Base-by-base conservation (phyloP, 2,329 filamentous ascomycete genomes). In the Xylaria sp. region DNA sequence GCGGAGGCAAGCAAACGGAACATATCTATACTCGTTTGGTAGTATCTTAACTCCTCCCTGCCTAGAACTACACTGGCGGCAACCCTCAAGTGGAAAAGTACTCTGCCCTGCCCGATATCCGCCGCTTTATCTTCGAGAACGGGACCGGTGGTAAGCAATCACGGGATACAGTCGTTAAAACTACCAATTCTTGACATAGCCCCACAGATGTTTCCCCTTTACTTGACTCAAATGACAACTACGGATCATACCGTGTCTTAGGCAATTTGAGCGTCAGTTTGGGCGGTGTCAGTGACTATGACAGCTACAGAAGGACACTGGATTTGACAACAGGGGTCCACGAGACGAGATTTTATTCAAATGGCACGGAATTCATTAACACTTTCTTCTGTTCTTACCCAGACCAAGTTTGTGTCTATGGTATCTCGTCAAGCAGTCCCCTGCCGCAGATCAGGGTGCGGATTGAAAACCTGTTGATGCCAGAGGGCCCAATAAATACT, bases 41-140 rank as follows among this genome's bases (percentile, higher is more conserved):
- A 49, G 18, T 9, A 19, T 45, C n/a, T 38, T 44, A 24, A 44
- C 20, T 29, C 9, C 17, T n/a, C 11, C 8, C 9, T 18, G 13
- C 11, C 8, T 44, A 74, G 68, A 71, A 68, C 50, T 81, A 81
- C 59, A 72, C 66, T 0, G 78, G 79, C 16, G 78, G 78, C 1
- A 81, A 81, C 40, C 78, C 78, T 16, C 56, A 56, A 1, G 59
- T 62, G 2, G 61, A 72, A 0, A 68, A 70, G 2, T 69, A 69
- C 1, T 56, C 68, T 5, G 68, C 69, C 24, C 56, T 81, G 0
- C 67, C 72, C 1, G 72, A 69, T 0, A 78, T 80, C 4, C 68
- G 77, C n/a, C 67, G 75, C 2, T 71, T 63, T 56, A 80, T 81
- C 16, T 81, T 79, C 41, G 62, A 73, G 17, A 78, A 80, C 46